Percentiles rank a stretch among this genome's conserved stretches.
These are phyloP conservation scores for Blepharisma stoltei DNA, from an alignment of 73 alveolate genomes.

Conservation along the genomic window DNA sequence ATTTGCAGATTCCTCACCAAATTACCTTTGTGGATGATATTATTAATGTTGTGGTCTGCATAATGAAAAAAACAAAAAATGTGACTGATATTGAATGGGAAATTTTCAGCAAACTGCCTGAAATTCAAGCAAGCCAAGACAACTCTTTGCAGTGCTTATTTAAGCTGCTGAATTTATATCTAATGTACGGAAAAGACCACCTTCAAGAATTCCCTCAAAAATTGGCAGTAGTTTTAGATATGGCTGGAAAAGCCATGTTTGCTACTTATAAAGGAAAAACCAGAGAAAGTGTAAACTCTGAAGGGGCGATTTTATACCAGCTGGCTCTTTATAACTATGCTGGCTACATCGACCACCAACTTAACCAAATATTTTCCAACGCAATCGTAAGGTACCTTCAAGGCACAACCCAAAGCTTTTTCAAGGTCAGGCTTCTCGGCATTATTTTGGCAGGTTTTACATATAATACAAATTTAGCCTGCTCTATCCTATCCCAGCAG, in stretches of 20 bases:
- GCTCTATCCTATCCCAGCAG: not conserved
- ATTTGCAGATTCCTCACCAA: not conserved
- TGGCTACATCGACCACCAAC: not conserved
- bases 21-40: constrained; percentile 25
- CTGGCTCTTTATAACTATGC: not conserved
- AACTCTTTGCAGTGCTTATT: not conserved
- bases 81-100: constrained; percentile 29
- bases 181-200: constrained; percentile 6
- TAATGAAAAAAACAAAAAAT: constrained; percentile 4
- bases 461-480: not conserved
- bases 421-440: not conserved
- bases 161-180: not conserved
- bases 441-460: not conserved
- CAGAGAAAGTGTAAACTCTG: constrained; percentile 8
- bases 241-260: not conserved
- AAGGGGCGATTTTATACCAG: constrained; percentile 24
- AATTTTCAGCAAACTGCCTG: not conserved
- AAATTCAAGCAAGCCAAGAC: constrained; percentile 6
- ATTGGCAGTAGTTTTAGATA: not conserved
- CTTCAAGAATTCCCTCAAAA: not conserved
- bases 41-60: not conserved
- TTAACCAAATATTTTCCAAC: not conserved
- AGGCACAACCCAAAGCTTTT: not conserved
- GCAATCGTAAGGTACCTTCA: not conserved
- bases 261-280: not conserved